Evolutionary conservation across 768 basidiomycete species (phyloP), one percentile per base, ranked within the genome.

Genomic region (Phylloporus sp.): DNA sequence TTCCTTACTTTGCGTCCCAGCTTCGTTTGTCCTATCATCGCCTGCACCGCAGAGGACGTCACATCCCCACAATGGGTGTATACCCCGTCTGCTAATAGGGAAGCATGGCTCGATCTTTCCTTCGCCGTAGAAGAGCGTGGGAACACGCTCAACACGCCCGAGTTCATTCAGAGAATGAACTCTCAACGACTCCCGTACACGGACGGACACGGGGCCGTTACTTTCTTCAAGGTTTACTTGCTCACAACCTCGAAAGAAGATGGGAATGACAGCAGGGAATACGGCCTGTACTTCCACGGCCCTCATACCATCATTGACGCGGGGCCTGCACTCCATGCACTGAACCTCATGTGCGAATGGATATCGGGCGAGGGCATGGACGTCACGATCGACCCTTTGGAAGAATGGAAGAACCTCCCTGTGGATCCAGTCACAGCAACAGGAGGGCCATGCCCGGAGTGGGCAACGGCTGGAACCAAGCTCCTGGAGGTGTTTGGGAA

Each of bases 401-500:
- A 62, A 27, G 64, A 68, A 31, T 63, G 63, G 63, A 57, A 50
- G 23, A 57, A 65, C 34, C 60, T 65, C 13, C 65, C 66, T 1
- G 53, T 55, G 5, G 66, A 67, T 22, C 63, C 60, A 6, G 53
- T 66, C 23, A 50, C 49, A 27, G 66, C 64, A 2, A 68, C 52
- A 0, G 64, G 66, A 9, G 63, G 64, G 5, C 49, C 29, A 8
- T 52, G 43, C n/a, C 13, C 47, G 3, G 57, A 50, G 18, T 67
- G 65, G 64, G 49, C 39, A 10, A 50, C 47, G 5, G 42, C 11
- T 2, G 65, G 63, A 16, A 24, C 4, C 5, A 43, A 13, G 23
- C 54, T 67, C 27, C 20, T 65, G 22, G 47, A 52, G 13, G 61
- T 61, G 6, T 43, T 54, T 0, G 32, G 43, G 5, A 47, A 52